Evolutionary conservation across 768 basidiomycete genomes (phyloP), one percentile per base, ranked within the genome.

Genomic region (Cantharellus cinnabarinus): DNA sequence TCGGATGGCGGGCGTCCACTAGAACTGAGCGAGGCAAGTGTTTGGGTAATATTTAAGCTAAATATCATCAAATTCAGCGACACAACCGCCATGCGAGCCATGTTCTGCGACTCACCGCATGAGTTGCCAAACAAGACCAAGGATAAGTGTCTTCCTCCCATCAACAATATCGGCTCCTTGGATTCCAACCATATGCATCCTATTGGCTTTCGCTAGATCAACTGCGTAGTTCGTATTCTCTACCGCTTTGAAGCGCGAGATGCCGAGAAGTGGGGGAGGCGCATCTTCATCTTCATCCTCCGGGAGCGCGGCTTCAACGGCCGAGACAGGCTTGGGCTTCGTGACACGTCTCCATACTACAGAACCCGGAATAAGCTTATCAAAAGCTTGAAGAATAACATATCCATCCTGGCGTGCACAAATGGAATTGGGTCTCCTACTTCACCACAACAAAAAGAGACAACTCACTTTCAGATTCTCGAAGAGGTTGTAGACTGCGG

Each of bases 111-210:
- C 78, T 41, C 54, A 86, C 85, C 88, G 75, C 93, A 97, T 97
- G 58, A 95, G 74, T 67, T 98, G 95, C 95, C 95, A 99, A 0
- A 97, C 91, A 41, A 97, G 78, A 39, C 94, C 95, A 38, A 99
- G 79, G 3, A 97, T 91, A 58, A 99, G 75, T 2, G 93, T 98
- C 71, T 82, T 85, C 56, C 74, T 75, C n/a, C 83, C 90, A 66
- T 99, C 94, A 60, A 93, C 89, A 63, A 99, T 93, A 70, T 98
- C 94, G 1, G 94, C 82, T 7, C 95, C 95, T 68, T 99, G 95
- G 62, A 98, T 97, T 4, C 94, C 93, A 52, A 99, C 91, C 62
- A 99, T 73, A 68, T 87, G 89, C 87, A 99, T 87, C 51, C 85
- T 82, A 66, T 87, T 93, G 70, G 89, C 83, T 69, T 83, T 89